phyloP scores from a whole-genome alignment of 768 basidiomycete species.

The Amanita pseudoporphyria region DNA sequence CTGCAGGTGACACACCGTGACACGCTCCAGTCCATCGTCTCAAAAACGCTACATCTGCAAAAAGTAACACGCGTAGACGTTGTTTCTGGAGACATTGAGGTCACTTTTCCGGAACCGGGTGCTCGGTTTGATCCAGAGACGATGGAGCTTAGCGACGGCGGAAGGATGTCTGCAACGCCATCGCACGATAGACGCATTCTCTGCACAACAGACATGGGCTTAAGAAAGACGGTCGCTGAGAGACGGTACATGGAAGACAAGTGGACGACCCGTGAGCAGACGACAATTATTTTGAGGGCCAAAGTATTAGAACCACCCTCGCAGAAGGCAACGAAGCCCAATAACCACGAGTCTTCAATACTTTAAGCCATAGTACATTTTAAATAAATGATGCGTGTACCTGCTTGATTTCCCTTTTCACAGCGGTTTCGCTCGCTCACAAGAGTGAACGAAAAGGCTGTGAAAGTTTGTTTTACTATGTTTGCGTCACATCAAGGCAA shows the following conservation, averaged over 20 bases:
- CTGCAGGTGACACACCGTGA: not conserved
- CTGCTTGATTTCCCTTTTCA: too few species aligned
- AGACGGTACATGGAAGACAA: not conserved
- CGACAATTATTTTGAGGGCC: not conserved
- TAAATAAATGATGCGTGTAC: too few species aligned
- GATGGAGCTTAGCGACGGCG: not conserved
- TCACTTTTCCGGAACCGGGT: not conserved
- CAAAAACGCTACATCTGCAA: not conserved
- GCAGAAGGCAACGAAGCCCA: too few species aligned
- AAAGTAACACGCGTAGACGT: not conserved
- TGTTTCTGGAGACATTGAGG: not conserved
- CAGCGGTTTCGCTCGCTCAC: too few species aligned
- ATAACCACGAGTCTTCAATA: too few species aligned
- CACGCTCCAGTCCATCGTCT: not conserved
- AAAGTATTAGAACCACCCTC: not conserved
- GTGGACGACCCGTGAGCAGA: not conserved
- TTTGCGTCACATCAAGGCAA: too few species aligned
- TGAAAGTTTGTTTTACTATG: too few species aligned
- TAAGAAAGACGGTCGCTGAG: not conserved
- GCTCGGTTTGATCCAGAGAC: not conserved
- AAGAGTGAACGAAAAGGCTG: too few species aligned
- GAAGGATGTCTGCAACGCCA: not conserved
- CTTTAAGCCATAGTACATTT: too few species aligned
- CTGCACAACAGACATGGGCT: slow-evolving; percentile 3
- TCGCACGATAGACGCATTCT: not conserved